Conservation (phyloP, 129 eudicot genomes). For the Flaveria linearis region DNA sequence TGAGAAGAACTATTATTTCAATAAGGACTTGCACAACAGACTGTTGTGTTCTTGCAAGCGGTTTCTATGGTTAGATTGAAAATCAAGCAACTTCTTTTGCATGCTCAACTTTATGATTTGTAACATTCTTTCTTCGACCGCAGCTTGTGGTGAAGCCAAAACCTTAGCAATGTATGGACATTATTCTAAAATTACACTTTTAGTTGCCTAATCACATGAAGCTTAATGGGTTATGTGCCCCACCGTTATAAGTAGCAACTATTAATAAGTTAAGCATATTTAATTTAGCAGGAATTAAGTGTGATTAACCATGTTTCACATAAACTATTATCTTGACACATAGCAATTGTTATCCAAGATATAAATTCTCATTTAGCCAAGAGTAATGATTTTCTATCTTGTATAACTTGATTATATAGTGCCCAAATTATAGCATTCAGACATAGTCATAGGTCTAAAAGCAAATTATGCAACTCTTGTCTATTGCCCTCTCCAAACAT, state of each 20-base stretch:
- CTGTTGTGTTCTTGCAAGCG: not conserved
- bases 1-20: not conserved
- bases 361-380: not conserved
- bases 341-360: not conserved
- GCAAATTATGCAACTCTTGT: not conserved
- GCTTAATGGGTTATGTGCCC: not conserved
- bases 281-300: not conserved
- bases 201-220: not conserved
- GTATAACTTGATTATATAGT: not conserved
- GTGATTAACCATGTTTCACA: not conserved
- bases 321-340: not conserved
- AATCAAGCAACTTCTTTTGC: not conserved
- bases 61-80: not conserved
- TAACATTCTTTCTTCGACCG: not conserved
- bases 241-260: not conserved
- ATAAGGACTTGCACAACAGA: not conserved
- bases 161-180: not conserved
- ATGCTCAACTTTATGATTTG: not conserved
- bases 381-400: not conserved
- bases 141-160: not conserved
- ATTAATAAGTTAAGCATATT: not conserved
- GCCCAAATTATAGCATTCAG: not conserved
- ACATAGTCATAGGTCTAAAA: not conserved
- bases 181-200: not conserved
- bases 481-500: not conserved